phyloP scores from a whole-genome alignment of 2,329 filamentous ascomycete species.

The Dothistroma septosporum region DNA sequence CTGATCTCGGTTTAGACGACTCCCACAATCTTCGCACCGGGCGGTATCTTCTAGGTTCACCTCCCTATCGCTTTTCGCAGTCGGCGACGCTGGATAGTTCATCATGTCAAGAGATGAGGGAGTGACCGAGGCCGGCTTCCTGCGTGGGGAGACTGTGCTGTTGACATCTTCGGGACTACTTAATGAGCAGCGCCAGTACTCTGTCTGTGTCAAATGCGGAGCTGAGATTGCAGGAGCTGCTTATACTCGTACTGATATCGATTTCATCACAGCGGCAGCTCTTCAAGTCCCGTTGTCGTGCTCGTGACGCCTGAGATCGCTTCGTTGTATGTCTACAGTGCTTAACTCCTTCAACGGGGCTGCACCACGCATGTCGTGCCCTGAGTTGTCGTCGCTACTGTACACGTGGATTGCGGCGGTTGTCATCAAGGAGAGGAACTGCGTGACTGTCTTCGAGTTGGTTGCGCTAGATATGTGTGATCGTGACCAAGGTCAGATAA shows the following conservation, averaged over 20 bases:
- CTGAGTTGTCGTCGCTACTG: background rate
- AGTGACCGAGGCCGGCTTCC: too few species aligned
- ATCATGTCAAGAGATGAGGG: too few species aligned
- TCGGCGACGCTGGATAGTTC: too few species aligned
- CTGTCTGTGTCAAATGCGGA: background rate
- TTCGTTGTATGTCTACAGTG: background rate
- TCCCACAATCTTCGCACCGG: too few species aligned
- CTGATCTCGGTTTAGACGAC: background rate
- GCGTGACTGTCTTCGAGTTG: background rate
- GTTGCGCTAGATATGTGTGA: background rate
- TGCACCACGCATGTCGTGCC: background rate
- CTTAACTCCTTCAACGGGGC: background rate
- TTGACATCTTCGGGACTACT: too few species aligned
- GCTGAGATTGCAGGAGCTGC: background rate
- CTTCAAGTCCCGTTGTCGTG: background rate
- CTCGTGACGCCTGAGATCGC: background rate
- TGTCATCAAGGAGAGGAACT: too few species aligned
- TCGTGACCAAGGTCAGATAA: background rate
- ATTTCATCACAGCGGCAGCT: background rate
- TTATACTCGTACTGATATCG: background rate
- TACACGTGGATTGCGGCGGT: too few species aligned
- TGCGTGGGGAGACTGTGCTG: too few species aligned
- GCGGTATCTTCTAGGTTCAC: too few species aligned
- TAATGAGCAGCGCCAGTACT: background rate
- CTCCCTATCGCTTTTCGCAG: too few species aligned